A percentile compares a stretch with the other conserved stretches of the same genome.
These are phyloP conservation scores for Ganoderma leucocontextum DNA, from an alignment of 1,284 basidiomycete genomes.

Conservation along the genomic window DNA sequence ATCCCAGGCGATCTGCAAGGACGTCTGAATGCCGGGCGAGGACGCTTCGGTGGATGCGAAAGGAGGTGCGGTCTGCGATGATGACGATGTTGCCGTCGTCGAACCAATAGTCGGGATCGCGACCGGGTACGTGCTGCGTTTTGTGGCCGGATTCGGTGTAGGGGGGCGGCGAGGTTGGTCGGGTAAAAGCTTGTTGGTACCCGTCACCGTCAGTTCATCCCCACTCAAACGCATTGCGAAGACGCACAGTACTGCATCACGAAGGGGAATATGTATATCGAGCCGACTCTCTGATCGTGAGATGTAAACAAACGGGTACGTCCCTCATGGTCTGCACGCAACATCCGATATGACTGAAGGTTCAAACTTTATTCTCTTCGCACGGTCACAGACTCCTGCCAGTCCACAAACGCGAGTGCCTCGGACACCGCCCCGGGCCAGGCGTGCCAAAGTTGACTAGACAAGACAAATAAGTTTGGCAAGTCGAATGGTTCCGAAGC, in stretches of 20 bases:
- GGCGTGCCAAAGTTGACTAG: no score
- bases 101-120: slow-evolving; percentile 14
- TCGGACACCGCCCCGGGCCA: no score
- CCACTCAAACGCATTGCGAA: not conserved
- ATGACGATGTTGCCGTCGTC: slow-evolving; percentile 16
- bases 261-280: no score
- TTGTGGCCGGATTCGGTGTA: not conserved
- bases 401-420: no score
- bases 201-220: not conserved
- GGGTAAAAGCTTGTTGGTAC: not conserved
- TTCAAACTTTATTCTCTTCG: not conserved
- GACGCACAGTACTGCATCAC: not conserved
- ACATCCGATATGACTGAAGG: not conserved
- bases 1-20: slow-evolving; percentile 1
- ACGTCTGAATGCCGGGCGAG: slow-evolving; percentile 9
- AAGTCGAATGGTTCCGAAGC: not conserved
- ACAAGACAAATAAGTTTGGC: no score
- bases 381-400: not conserved
- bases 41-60: slow-evolving; percentile 10
- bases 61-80: not conserved
- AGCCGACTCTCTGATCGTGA: no score
- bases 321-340: no score
- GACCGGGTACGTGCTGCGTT: not conserved
- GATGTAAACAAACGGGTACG: no score
- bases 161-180: not conserved